A percentile compares a stretch with the other conserved stretches of the same genome.
Evolutionary conservation across 2,329 filamentous ascomycete species (phyloP).

Genomic region (Paracoccidioides lutzii): DNA sequence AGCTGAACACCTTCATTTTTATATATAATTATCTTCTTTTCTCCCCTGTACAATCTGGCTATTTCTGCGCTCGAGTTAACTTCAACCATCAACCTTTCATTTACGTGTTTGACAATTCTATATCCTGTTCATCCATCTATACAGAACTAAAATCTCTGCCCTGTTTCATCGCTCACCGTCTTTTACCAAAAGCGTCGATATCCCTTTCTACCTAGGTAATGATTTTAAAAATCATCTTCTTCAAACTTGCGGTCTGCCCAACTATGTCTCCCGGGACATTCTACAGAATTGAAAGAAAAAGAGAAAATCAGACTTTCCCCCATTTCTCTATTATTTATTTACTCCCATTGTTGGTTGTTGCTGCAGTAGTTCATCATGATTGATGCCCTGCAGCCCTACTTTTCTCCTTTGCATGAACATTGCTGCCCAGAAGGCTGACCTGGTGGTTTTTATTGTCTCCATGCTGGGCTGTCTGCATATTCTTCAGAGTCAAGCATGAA

Average conservation of each 20-base stretch:
- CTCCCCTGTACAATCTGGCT: too few relatives aligned
- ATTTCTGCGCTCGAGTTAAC: too few relatives aligned
- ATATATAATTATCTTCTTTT: too few relatives aligned
- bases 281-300: background rate
- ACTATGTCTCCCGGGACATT: background rate
- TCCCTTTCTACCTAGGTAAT: background rate
- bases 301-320: background rate
- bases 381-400: background rate
- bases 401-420: background rate
- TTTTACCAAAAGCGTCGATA: background rate
- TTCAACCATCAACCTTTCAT: too few relatives aligned
- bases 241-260: background rate
- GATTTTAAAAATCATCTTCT: background rate
- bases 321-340: background rate
- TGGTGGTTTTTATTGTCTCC: background rate
- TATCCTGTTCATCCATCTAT: background rate
- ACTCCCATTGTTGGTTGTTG: background rate
- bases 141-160: background rate
- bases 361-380: background rate
- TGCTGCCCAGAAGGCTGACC: background rate
- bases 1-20: too few relatives aligned
- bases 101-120: too few relatives aligned
- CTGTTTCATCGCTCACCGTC: background rate
- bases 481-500: background rate
- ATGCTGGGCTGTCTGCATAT: background rate